Base-by-base conservation (phyloP, 208 protist genomes). In the Acanthamoeba rhysodes region DNA sequence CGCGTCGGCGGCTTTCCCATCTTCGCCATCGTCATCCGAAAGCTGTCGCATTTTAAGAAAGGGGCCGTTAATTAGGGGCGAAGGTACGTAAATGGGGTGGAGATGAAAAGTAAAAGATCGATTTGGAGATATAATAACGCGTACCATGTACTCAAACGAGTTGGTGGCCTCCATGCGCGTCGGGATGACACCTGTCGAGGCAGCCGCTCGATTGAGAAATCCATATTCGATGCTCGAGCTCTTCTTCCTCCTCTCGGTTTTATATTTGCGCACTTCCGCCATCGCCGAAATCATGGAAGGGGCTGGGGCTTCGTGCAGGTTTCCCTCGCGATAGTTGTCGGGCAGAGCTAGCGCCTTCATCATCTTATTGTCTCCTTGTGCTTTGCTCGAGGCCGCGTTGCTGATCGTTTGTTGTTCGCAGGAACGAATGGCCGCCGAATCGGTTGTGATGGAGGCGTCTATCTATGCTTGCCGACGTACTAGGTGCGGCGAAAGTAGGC, bases 201-300 rank as follows among this genome's bases (percentile, higher is more conserved):
- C 72, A 1, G 72, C 72, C 8, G 72, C 72, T 29, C 72, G 7
- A n/a, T 82, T 82, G 37, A 82, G 37, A 50, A 82, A 82, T 20
- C 59, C 82, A 66, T 37, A 90, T 20, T 90, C 82, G 32, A 90
- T 70, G 37, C 82, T 90, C 10, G 59, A 90, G 37, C 82, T 90
- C 59, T 90, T 90, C 50, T 66, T 59, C 24, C 59, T 90, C 78
- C 50, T 87, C 48, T 68, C 59, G 59, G 29, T 68, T 68, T 70
- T 90, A 27, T 41, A 45, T 34, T 70, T 59, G 55, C 41, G 72
- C 12, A 20, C 72, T 53, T 82, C 72, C 16, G 72, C 72, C 37
- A 53, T 53, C 7, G 32, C 66, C 29, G 29, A n/a, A 4, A 82
- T 50, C 37, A 53, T 66, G 59, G 72, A 82, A 37, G 72, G 37